A percentile compares a stretch with the other conserved stretches of the same genome.
These are phyloP conservation scores for Calocybe gangraenosa DNA, from an alignment of 768 basidiomycete genomes.

Conservation along the genomic window DNA sequence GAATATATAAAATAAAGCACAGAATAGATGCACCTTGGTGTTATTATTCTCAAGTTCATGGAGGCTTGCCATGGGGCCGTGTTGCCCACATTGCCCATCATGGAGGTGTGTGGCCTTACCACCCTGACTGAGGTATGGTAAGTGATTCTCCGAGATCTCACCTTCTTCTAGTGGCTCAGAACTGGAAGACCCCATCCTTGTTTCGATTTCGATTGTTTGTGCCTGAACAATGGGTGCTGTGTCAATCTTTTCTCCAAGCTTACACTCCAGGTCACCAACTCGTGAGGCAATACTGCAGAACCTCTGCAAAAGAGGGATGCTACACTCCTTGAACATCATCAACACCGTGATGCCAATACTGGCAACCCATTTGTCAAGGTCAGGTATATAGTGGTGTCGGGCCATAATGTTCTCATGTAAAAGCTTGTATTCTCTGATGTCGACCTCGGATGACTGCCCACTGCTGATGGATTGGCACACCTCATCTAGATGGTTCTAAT, in stretches of 20 bases:
- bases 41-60: no score
- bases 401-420: not conserved
- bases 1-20: no score
- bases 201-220: not conserved
- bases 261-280: not conserved
- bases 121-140: no score
- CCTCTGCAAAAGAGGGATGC: not conserved
- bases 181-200: no score
- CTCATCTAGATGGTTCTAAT: constrained; percentile 4
- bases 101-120: no score
- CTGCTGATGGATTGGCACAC: constrained; percentile 1
- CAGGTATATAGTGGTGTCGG: not conserved
- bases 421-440: not conserved
- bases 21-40: no score
- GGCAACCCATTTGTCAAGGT: not conserved
- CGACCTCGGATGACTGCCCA: not conserved
- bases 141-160: no score
- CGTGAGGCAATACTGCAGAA: not conserved
- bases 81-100: no score
- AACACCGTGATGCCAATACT: not conserved
- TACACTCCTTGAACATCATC: not conserved
- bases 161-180: no score
- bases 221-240: not conserved
- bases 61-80: no score
- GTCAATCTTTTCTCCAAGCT: not conserved